phyloP scores from a whole-genome alignment of 768 basidiomycete species.

The Lactarius tabidus region DNA sequence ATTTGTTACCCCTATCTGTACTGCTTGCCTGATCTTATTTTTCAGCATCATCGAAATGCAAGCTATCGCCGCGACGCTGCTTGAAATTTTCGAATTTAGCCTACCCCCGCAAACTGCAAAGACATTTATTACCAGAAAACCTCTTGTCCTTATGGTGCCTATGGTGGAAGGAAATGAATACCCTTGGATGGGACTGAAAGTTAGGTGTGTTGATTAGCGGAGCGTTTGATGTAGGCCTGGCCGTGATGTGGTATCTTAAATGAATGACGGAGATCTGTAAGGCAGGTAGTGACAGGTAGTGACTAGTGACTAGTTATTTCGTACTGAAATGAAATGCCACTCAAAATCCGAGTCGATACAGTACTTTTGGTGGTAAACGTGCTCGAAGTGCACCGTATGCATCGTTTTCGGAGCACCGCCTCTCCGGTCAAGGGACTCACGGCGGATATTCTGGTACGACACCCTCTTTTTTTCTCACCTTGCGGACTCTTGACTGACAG shows the following conservation, averaged over 20 bases:
- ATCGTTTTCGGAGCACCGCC: conserved; percentile 72
- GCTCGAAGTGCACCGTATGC: conserved; percentile 85
- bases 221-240: background rate
- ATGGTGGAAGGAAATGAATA: conserved; percentile 31
- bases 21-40: conserved; percentile 27
- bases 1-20: conserved; percentile 21
- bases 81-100: conserved; percentile 36
- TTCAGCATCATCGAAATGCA: conserved; percentile 35
- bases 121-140: conserved; percentile 32
- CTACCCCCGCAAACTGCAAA: conserved; percentile 26
- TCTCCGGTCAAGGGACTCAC: conserved; percentile 85
- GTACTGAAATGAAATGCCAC: too few species aligned
- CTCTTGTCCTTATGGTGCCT: conserved; percentile 34
- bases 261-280: too few species aligned
- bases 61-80: conserved; percentile 33
- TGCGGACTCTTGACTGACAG: background rate
- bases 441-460: conserved; percentile 69
- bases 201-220: conserved; percentile 16
- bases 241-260: too few species aligned
- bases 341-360: too few species aligned
- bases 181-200: conserved; percentile 35
- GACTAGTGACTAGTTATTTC: too few species aligned
- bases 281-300: too few species aligned
- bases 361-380: too few species aligned
- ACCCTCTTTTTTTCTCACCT: background rate